phyloP scores from a whole-genome alignment of 805 yeast species.

The Cyberlindnera mississippiensis region DNA sequence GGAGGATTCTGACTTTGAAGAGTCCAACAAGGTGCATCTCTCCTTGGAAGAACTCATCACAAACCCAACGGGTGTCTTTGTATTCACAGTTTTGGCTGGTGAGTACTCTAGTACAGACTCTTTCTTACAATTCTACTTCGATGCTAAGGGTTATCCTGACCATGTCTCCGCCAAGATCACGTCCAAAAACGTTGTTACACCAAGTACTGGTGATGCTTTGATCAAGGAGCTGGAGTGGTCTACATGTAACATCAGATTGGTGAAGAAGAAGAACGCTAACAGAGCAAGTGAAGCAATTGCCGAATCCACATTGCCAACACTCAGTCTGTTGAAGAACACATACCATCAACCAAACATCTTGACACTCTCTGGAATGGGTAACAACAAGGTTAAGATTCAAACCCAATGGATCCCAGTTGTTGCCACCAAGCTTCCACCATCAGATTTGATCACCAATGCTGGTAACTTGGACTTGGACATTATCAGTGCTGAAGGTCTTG shows the following conservation, averaged over 20 bases:
- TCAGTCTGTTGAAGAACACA: constrained; percentile 59
- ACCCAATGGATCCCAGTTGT: constrained; percentile 78
- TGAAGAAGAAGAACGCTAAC: constrained; percentile 49
- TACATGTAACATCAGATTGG: constrained; percentile 54
- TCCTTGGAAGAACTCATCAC: constrained; percentile 53
- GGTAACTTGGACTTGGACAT: constrained; percentile 67
- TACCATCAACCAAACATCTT: constrained; percentile 58
- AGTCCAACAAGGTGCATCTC: constrained; percentile 43
- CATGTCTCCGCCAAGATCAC: constrained; percentile 50
- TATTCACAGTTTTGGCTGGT: constrained; percentile 61
- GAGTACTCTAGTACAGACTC: constrained; percentile 50
- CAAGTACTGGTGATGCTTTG: constrained; percentile 67
- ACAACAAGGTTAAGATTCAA: constrained; percentile 52
- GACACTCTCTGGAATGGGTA: constrained; percentile 49
- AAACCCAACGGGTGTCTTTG: constrained; percentile 72
- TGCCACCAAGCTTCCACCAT: constrained; percentile 56
- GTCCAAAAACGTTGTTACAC: constrained; percentile 31
- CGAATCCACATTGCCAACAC: constrained; percentile 62
- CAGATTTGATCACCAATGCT: constrained; percentile 69
- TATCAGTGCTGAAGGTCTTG: constrained; percentile 60
- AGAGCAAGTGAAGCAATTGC: constrained; percentile 56
- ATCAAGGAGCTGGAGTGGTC: constrained; percentile 80
- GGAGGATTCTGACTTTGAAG: constrained; percentile 34
- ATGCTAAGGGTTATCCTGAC: constrained; percentile 65
- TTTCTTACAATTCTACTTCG: constrained; percentile 73